These are phyloP conservation scores for Leccinum obscurum DNA, from an alignment of 768 basidiomycete genomes.

Conservation along the genomic window DNA sequence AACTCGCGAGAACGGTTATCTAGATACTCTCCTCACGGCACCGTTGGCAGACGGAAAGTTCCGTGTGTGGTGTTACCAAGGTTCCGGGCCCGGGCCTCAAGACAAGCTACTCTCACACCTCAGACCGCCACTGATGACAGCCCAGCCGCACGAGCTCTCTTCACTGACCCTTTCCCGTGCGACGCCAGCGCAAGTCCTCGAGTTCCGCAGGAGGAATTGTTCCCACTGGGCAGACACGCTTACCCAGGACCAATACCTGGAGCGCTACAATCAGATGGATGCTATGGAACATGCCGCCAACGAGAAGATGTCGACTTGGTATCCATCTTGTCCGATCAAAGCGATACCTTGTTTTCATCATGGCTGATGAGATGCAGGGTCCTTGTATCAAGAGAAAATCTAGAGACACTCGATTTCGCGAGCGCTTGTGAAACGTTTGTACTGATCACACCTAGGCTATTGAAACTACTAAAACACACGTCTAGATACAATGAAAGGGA, in stretches of 20 bases:
- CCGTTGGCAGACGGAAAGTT: background rate
- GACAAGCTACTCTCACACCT: background rate
- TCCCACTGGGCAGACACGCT: constrained; percentile 45
- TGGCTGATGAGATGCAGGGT: constrained; percentile 38
- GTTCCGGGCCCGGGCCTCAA: background rate
- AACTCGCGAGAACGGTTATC: background rate
- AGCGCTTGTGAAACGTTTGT: constrained; percentile 8
- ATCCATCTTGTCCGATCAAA: constrained; percentile 3
- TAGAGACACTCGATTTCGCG: constrained; percentile 28
- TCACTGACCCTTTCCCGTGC: constrained; percentile 36
- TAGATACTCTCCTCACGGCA: background rate
- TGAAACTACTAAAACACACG: background rate
- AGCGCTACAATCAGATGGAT: constrained; percentile 42
- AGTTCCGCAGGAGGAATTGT: constrained; percentile 39
- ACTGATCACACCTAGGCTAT: background rate
- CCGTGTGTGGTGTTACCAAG: background rate
- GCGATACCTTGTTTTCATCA: background rate
- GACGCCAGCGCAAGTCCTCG: constrained; percentile 44
- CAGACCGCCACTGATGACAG: constrained; percentile 16
- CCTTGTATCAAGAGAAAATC: constrained; percentile 50
- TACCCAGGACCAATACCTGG: constrained; percentile 42
- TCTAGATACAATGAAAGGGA: constrained; percentile 34
- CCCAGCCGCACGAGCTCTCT: constrained; percentile 22
- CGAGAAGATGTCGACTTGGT: constrained; percentile 46
- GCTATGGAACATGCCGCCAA: constrained; percentile 41